Conservation (phyloP, 2,329 filamentous ascomycete species). For the Tolypocladium sp. region DNA sequence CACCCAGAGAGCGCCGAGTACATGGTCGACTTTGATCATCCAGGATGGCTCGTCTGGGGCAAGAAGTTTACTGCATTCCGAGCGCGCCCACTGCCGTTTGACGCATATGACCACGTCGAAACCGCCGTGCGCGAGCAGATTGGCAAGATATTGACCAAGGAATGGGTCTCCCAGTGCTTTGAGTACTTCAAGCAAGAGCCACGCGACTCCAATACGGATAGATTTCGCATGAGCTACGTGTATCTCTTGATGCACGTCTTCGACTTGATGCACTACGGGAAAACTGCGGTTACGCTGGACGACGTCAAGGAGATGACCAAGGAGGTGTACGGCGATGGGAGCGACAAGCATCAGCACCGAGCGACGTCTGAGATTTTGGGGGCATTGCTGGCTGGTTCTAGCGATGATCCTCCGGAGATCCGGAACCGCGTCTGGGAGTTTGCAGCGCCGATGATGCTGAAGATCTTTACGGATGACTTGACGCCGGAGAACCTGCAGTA, state of each 20-base stretch:
- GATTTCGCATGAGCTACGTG: constrained; percentile 82
- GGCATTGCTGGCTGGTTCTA: constrained; percentile 70
- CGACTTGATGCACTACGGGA: constrained; percentile 74
- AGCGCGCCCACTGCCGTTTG: constrained; percentile 59
- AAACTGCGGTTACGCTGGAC: constrained; percentile 70
- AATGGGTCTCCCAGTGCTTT: constrained; percentile 85
- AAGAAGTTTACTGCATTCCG: constrained; percentile 75
- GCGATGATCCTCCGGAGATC: constrained; percentile 66
- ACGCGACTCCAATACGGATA: constrained; percentile 68
- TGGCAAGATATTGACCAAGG: constrained; percentile 66
- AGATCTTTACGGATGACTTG: constrained; percentile 81
- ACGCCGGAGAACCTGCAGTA: constrained; percentile 92
- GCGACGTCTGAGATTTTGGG: constrained; percentile 91
- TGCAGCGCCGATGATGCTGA: constrained; percentile 77
- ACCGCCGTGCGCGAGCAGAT: constrained; percentile 66
- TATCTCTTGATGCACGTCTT: constrained; percentile 85
- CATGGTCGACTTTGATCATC: constrained; percentile 84
- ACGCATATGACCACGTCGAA: constrained; percentile 72
- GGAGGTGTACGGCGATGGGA: constrained; percentile 80
- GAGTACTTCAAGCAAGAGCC: constrained; percentile 95
- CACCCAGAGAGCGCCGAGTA: constrained; percentile 62
- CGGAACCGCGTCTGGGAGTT: constrained; percentile 79
- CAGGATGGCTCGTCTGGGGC: constrained; percentile 94
- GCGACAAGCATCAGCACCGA: constrained; percentile 94
- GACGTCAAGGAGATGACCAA: constrained; percentile 77